Percentiles rank a stretch among this genome's conserved stretches.
Evolutionary conservation across 331 rosid species (phyloP).

Genomic region (Quercus lobata): DNA sequence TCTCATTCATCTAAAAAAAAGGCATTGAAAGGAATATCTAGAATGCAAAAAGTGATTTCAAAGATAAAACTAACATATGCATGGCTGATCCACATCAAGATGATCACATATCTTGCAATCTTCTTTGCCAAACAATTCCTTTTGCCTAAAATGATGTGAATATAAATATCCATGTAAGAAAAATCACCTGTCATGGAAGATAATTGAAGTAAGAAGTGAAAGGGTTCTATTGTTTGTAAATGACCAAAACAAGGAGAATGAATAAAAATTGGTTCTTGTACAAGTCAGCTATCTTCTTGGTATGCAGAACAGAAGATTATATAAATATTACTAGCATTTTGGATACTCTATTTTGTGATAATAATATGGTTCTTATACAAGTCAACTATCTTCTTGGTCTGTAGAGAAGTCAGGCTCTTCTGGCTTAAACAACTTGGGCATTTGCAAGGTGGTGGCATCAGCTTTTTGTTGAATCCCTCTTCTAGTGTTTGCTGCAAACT

Average conservation of each 20-base stretch:
- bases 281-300: not conserved
- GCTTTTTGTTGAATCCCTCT: constrained; percentile 41
- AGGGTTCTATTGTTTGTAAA: not conserved
- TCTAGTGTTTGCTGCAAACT: constrained; percentile 70
- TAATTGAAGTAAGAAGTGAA: no score
- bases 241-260: not conserved
- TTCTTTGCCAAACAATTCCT: no score
- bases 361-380: not conserved
- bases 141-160: no score
- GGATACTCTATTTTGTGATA: not conserved
- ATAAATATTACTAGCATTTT: not conserved
- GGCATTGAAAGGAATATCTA: no score
- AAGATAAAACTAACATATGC: no score
- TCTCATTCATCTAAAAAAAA: no score
- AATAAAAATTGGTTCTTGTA: not conserved
- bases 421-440: constrained; percentile 95
- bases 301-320: not conserved
- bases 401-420: constrained; percentile 79
- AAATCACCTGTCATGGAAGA: no score
- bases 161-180: no score
- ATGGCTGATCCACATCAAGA: no score
- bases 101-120: no score
- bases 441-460: constrained; percentile 49
- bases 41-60: no score
- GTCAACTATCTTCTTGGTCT: constrained; percentile 24